These are phyloP conservation scores for Colletotrichum eremochloae DNA, from an alignment of 2,329 filamentous ascomycete genomes.

Conservation along the genomic window DNA sequence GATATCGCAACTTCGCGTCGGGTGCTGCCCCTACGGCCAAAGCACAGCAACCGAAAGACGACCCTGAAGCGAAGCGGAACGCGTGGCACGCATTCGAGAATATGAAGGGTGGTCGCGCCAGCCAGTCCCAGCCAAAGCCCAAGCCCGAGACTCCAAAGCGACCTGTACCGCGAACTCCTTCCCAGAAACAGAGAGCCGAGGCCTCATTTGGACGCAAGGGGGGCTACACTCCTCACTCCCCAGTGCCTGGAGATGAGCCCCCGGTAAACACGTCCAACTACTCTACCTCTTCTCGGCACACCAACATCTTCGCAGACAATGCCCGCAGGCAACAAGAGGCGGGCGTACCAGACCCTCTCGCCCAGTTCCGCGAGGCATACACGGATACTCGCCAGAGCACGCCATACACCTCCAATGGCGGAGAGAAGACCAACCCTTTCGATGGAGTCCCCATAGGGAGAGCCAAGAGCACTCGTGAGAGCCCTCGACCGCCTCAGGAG, in stretches of 20 bases:
- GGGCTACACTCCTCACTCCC: conserved; percentile 65
- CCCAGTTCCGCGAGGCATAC: conserved; percentile 60
- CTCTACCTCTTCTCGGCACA: conserved; percentile 52
- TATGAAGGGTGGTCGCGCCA: conserved; percentile 55
- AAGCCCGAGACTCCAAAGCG: conserved; percentile 49
- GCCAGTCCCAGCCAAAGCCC: conserved; percentile 48
- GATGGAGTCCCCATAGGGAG: conserved; percentile 61
- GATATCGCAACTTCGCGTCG: conserved; percentile 60
- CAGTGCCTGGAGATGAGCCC: conserved; percentile 65
- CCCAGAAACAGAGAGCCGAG: conserved; percentile 66
- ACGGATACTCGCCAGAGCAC: conserved; percentile 67
- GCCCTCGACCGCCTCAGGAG: conserved; percentile 48
- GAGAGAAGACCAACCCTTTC: conserved; percentile 71
- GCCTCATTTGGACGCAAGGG: conserved; percentile 68
- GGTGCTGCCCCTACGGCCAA: conserved; percentile 60
- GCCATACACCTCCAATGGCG: conserved; percentile 67
- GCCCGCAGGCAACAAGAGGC: conserved; percentile 45
- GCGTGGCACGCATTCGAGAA: conserved; percentile 59
- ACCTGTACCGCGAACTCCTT: conserved; percentile 63
- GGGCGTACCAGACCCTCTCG: conserved; percentile 60
- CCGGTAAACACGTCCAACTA: conserved; percentile 65
- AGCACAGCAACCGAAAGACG: conserved; percentile 48
- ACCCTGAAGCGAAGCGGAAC: conserved; percentile 56
- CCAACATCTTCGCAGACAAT: conserved; percentile 46
- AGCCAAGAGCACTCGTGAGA: conserved; percentile 61